Base-by-base conservation (phyloP, 495 filamentous ascomycete species). In the Penicillium lagena region DNA sequence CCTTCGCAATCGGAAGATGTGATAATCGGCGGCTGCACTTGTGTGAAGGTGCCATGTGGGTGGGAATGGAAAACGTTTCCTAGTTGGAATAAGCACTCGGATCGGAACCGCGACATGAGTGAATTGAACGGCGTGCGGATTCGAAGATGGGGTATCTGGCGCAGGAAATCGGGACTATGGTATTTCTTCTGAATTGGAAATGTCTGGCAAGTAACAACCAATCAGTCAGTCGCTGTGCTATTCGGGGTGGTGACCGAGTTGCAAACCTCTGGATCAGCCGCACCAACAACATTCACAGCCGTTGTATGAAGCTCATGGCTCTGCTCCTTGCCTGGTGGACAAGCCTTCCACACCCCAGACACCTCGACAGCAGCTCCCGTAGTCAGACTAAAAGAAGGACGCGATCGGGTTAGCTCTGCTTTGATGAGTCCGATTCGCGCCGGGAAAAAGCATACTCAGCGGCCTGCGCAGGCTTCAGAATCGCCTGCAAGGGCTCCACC, bases 1-100 rank as follows among this genome's bases (percentile, higher is more conserved):
- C 93, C 94, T 64, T 98, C 93, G 58, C 94, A 97, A 52, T 98
- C 93, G 0, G 94, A 98, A 5, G 93, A 95, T 7, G 94, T 97
- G 54, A 98, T 86, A 47, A 96, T 82, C 7, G 93, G 93, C 14
- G 93, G 83, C 54, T 97, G 91, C 12, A 86, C 85, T 64, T 97
- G 93, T 12, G 87, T 74, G 58, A 91, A 98, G 28, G 79, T 68
- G 22, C 76, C 77, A 40, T 62, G 49, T 29, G 63, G 62, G 27
- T 70, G 62, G 22, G 70, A 60, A 50, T 70, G 70, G 50, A 96
- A 95, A 63, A 85, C 89, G 28, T 72, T 73, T 43, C 80, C 87
- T 22, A 95, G 56, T 35, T 79, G 76, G 43, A 85, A 78, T 56
- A 93, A 81, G 44, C 88, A 95, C 58, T 89, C 81, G 33, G 93